These are phyloP conservation scores for Wallacemonas sp. DNA, from an alignment of 208 protist genomes.

Conservation along the genomic window DNA sequence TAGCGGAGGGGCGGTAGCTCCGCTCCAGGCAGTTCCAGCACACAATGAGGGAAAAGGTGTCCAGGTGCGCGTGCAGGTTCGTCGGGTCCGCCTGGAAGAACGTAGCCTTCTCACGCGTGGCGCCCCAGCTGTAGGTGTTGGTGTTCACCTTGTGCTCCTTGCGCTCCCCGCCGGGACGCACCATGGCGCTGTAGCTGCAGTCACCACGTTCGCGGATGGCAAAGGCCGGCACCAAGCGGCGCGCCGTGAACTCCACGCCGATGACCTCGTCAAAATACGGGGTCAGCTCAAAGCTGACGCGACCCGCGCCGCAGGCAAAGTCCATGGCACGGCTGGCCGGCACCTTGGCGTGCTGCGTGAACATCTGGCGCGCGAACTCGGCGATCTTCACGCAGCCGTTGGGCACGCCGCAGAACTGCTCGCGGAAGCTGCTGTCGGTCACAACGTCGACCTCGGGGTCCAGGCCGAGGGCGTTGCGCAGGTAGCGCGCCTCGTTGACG, in stretches of 20 bases:
- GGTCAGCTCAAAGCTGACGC: conserved; percentile 85
- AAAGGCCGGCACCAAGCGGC: conserved; percentile 84
- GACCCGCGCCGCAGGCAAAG: conserved; percentile 83
- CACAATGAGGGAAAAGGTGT: conserved; percentile 75
- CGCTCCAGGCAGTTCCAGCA: conserved; percentile 90
- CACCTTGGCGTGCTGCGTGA: conserved; percentile 51
- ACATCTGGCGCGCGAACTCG: conserved; percentile 50
- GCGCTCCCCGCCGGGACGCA: conserved; percentile 29
- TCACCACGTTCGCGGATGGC: conserved; percentile 80
- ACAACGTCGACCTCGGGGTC: conserved; percentile 83
- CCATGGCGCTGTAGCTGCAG: conserved; percentile 69
- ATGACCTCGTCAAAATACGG: conserved; percentile 70
- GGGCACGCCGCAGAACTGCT: conserved; percentile 51
- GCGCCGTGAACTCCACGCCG: conserved; percentile 84
- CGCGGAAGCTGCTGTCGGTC: conserved; percentile 74
- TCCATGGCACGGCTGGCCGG: conserved; percentile 66
- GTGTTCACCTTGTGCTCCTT: conserved; percentile 40
- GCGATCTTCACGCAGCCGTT: conserved; percentile 81
- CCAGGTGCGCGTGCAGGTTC: conserved; percentile 86
- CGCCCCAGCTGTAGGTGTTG: conserved; percentile 39
- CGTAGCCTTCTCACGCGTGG: conserved; percentile 65
- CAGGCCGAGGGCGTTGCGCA: conserved; percentile 42
- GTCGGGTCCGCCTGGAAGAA: conserved; percentile 91
- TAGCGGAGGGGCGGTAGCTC: conserved; percentile 69
- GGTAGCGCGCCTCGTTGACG: conserved; percentile 32